Evolutionary conservation across 495 filamentous ascomycete genomes (phyloP).

Genomic region (Jackrogersella multiformis): DNA sequence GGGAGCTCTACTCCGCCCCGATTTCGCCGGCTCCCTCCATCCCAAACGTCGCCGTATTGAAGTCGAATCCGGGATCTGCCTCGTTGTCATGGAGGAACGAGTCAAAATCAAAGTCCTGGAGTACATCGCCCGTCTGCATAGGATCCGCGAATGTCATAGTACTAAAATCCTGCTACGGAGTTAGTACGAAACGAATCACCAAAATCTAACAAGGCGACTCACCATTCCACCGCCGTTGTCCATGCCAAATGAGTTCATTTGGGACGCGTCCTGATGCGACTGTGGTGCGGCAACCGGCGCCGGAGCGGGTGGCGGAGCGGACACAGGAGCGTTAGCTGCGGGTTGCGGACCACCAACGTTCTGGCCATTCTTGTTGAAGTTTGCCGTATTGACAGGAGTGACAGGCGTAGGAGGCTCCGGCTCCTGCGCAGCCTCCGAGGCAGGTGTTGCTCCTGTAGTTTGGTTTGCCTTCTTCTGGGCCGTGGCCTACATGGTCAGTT

Average conservation of each 20-base stretch:
- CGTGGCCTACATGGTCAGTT: constrained; percentile 58
- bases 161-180: constrained; percentile 45
- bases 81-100: constrained; percentile 76
- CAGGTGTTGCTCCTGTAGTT: constrained; percentile 75
- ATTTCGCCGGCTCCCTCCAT: constrained; percentile 60
- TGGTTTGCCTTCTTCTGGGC: constrained; percentile 75
- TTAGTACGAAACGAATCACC: constrained; percentile 17
- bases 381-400: constrained; percentile 79
- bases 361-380: constrained; percentile 65
- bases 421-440: constrained; percentile 74
- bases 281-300: constrained; percentile 61
- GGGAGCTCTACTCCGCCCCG: constrained; percentile 57
- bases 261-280: constrained; percentile 54
- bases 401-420: constrained; percentile 85
- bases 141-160: constrained; percentile 68
- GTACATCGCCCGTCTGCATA: constrained; percentile 71
- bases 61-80: constrained; percentile 57
- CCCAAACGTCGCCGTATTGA: constrained; percentile 50
- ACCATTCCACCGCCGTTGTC: constrained; percentile 47
- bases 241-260: constrained; percentile 48
- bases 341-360: constrained; percentile 58
- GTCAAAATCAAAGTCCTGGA: constrained; percentile 96
- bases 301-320: constrained; percentile 53
- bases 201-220: constrained; percentile 31
- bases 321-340: constrained; percentile 54